Conservation (phyloP, 2,329 filamentous ascomycete species). For the Ceratocystis huliohia region DNA sequence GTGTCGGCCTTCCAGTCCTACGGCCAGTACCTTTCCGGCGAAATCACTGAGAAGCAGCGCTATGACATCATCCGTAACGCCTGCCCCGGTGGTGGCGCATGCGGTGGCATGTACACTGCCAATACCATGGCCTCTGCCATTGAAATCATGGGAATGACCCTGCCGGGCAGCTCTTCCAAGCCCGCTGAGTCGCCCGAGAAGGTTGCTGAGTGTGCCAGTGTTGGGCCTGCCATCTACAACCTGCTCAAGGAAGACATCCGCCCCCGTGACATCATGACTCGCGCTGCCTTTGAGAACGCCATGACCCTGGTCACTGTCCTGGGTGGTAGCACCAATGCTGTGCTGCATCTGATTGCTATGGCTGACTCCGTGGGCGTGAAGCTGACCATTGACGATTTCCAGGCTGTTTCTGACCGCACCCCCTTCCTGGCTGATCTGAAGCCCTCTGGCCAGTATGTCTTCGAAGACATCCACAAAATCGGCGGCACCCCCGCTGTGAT, state of each 20-base stretch:
- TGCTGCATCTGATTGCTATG: slow-evolving; percentile 73
- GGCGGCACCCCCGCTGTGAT: slow-evolving; percentile 78
- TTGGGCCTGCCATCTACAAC: slow-evolving; percentile 62
- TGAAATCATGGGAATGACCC: slow-evolving; percentile 67
- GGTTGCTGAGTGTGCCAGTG: slow-evolving; percentile 55
- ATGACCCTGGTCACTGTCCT: slow-evolving; percentile 75
- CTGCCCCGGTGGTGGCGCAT: slow-evolving; percentile 51
- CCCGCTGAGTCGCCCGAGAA: slow-evolving; percentile 64
- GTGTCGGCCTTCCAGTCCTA: slow-evolving; percentile 97
- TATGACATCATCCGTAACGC: slow-evolving; percentile 92
- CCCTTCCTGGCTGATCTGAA: slow-evolving; percentile 75
- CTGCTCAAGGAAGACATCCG: slow-evolving; percentile 64
- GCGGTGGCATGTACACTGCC: slow-evolving; percentile 70
- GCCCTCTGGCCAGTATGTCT: slow-evolving; percentile 76
- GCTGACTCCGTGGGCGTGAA: slow-evolving; percentile 70
- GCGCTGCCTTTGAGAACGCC: slow-evolving; percentile 70
- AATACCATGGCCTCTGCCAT: slow-evolving; percentile 79
- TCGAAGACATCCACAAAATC: slow-evolving; percentile 72
- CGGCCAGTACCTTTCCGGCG: slow-evolving; percentile 81
- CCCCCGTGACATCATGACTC: slow-evolving; percentile 65
- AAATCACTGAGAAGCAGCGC: slow-evolving; percentile 81
- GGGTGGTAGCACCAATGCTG: slow-evolving; percentile 74
- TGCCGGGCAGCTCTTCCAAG: slow-evolving; percentile 71
- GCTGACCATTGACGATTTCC: slow-evolving; percentile 77
- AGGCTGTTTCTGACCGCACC: slow-evolving; percentile 63